Conservation (phyloP, 2,329 filamentous ascomycete genomes). For the Alternaria tenuissima region DNA sequence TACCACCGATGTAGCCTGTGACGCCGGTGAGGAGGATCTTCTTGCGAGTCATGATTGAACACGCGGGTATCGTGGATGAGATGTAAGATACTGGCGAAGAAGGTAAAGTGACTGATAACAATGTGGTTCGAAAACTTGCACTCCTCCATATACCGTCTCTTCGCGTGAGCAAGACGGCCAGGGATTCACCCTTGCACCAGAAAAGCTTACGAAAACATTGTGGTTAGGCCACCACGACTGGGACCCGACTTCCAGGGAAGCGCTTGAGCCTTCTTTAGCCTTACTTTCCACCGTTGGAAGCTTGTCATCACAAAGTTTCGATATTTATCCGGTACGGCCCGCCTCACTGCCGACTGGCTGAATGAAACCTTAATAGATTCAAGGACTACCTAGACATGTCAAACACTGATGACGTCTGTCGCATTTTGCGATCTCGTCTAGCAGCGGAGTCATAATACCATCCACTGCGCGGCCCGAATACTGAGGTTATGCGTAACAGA, state of each 20-base stretch:
- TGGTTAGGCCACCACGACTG: background rate
- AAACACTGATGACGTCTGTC: background rate
- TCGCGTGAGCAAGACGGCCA: background rate
- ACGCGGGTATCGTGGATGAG: background rate
- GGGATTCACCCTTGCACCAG: background rate
- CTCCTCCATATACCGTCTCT: background rate
- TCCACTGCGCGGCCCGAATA: background rate
- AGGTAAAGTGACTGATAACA: background rate
- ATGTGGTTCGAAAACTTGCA: background rate
- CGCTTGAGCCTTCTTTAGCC: background rate
- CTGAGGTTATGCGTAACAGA: background rate
- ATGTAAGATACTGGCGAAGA: background rate
- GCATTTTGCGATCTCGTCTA: background rate
- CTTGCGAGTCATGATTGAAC: background rate
- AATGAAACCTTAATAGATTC: background rate
- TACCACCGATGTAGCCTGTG: slow-evolving; percentile 6
- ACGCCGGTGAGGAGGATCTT: slow-evolving; percentile 2
- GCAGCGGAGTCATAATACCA: background rate
- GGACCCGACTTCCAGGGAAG: background rate
- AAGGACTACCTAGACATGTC: background rate
- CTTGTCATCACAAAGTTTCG: background rate
- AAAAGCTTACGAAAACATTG: background rate
- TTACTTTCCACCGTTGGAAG: slow-evolving; percentile 1
- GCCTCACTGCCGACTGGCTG: background rate
- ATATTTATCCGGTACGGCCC: background rate